phyloP scores from a whole-genome alignment of 305 asterid genomes.

The Rubia occidens region DNA sequence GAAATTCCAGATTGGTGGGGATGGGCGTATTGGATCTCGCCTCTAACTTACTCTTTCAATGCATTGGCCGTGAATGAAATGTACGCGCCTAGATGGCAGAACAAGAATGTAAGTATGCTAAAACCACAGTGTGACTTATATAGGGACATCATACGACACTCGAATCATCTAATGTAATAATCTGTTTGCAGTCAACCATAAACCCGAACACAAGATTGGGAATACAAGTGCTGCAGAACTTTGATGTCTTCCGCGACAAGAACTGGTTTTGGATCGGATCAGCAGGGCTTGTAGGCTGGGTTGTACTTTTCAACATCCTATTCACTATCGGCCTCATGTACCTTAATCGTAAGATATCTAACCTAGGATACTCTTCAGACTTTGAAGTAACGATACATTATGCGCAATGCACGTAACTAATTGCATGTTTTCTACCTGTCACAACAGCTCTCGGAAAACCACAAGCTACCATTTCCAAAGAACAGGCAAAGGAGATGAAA shows the following conservation, averaged over 20 bases:
- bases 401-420: constrained; percentile 3
- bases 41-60: constrained; percentile 63
- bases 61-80: constrained; percentile 73
- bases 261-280: constrained; percentile 64
- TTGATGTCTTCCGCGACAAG: constrained; percentile 36
- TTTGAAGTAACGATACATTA: background rate
- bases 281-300: constrained; percentile 41
- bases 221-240: constrained; percentile 44
- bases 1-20: constrained; percentile 89
- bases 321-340: constrained; percentile 52
- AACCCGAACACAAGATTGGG: constrained; percentile 39
- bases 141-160: background rate
- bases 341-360: constrained; percentile 42
- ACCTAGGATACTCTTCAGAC: constrained; percentile 8
- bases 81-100: constrained; percentile 86
- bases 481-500: constrained; percentile 62
- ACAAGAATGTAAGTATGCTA: constrained; percentile 38
- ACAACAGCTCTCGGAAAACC: constrained; percentile 40
- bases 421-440: constrained; percentile 1
- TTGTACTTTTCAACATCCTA: constrained; percentile 38
- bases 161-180: background rate
- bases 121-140: background rate
- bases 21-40: constrained; percentile 92
- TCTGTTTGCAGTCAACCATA: constrained; percentile 43
- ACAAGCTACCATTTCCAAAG: constrained; percentile 53